Conservation (phyloP, 805 yeast genomes). For the Torulaspora gathmanii region DNA sequence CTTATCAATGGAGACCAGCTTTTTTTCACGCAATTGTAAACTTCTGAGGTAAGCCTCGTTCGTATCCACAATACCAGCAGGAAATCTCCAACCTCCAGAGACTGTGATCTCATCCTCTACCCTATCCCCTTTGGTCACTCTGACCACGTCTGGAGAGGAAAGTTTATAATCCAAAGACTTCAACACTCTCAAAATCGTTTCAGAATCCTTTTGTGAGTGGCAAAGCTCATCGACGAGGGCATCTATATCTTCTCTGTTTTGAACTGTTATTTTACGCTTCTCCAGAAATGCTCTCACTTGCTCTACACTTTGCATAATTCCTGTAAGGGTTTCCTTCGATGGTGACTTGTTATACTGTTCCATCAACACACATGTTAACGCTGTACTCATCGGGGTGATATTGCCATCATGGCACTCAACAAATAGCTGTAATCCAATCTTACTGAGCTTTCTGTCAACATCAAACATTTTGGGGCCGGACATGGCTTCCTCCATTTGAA, state of each 20-base stretch:
- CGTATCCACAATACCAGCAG: constrained; percentile 26
- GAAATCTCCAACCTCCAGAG: constrained; percentile 34
- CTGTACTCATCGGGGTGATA: constrained; percentile 21
- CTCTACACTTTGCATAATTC: constrained; percentile 15
- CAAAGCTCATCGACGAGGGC: constrained; percentile 18
- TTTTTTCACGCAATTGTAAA: constrained; percentile 22
- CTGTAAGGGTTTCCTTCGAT: constrained; percentile 13
- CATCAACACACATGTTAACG: constrained; percentile 17
- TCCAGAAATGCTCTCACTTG: constrained; percentile 15
- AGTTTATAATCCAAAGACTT: constrained; percentile 26
- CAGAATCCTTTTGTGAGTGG: constrained; percentile 14
- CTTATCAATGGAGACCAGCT: constrained; percentile 24
- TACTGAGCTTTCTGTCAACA: constrained; percentile 19
- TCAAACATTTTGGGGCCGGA: constrained; percentile 5
- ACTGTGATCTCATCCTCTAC: constrained; percentile 28
- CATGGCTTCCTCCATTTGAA: constrained; percentile 21
- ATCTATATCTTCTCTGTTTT: constrained; percentile 16
- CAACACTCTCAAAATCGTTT: constrained; percentile 20
- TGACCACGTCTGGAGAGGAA: constrained; percentile 29
- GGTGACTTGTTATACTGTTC: constrained; percentile 21
- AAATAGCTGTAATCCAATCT: constrained; percentile 29
- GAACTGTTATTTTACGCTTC: constrained; percentile 15
- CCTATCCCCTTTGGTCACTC: constrained; percentile 28
- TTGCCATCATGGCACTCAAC: constrained; percentile 20
- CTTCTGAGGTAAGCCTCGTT: constrained; percentile 33